These are phyloP conservation scores for Diaporthe vexans DNA, from an alignment of 2,329 filamentous ascomycete genomes.

Conservation along the genomic window DNA sequence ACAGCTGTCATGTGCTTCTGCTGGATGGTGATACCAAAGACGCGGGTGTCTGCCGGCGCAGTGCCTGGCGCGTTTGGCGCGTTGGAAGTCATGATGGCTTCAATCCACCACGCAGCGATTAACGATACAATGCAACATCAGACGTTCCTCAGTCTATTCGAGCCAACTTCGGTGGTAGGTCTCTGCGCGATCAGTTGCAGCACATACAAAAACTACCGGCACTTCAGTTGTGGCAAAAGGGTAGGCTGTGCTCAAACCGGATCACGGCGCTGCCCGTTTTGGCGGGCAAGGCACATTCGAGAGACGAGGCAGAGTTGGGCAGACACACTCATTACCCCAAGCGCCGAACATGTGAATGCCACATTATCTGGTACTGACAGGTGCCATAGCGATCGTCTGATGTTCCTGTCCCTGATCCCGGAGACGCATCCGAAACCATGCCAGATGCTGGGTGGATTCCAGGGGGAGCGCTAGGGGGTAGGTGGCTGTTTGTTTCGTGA, in stretches of 20 bases:
- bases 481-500: slow-evolving; percentile 29
- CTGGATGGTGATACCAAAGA: slow-evolving; percentile 9
- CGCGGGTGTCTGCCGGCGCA: not conserved
- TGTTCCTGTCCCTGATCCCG: not conserved
- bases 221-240: not conserved
- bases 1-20: slow-evolving; percentile 28
- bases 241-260: slow-evolving; percentile 24
- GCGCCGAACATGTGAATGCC: slow-evolving; percentile 13
- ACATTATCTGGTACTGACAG: slow-evolving; percentile 4
- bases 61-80: not conserved
- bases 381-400: slow-evolving; percentile 27
- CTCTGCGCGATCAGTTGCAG: not conserved
- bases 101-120: not conserved
- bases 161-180: not conserved
- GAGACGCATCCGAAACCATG: slow-evolving; percentile 31
- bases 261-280: slow-evolving; percentile 18
- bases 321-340: not conserved
- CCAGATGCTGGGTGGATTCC: slow-evolving; percentile 1
- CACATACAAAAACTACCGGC: not conserved
- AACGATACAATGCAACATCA: not conserved
- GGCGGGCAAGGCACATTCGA: slow-evolving; percentile 12
- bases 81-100: slow-evolving; percentile 28
- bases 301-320: not conserved
- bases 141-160: not conserved
- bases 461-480: slow-evolving; percentile 16